Base-by-base conservation (phyloP, 139 green algal species). In the Chlamydomonas sphaeroides region DNA sequence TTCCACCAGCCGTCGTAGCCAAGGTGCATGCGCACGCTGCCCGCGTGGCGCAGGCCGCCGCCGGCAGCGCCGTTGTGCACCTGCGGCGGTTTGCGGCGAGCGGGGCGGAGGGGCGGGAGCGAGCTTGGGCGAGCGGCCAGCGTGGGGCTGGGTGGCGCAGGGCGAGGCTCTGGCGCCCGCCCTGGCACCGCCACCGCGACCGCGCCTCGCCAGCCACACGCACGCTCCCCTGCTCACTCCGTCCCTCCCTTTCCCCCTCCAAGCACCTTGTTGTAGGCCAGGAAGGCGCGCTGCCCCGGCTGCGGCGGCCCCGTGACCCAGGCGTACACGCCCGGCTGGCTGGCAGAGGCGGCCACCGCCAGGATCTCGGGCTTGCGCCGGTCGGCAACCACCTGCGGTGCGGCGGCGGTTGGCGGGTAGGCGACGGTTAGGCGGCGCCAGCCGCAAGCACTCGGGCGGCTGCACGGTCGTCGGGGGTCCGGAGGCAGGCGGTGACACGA, bases 1-100 rank as follows among this genome's bases (percentile, higher is more conserved):
- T 96, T 89, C 82, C 86, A 94, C 95, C 95, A 98, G 73, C 88
- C 90, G 77, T 98, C 94, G 63, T 93, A 93, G 20, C 94, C 93
- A 41, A 97, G n/a, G 65, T 96, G 90, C 69, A 96, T 30, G 35
- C 89, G 51, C 30, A 95, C 86, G 21, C 49, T 49, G 45, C 65
- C 75, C 23, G 67, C 68, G 59, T 84, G 68, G 15, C 63, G 32
- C 69, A 95, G 78, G 32, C 79, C 66, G 33, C 84, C 73, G 32
- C 32, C 77, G 39, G 18, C 36, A 62, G n/a, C 38, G 75, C 61
- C 41, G 62, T 73, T 53, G 45, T 53, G 10, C 10, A 53, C 45
- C 45, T 53, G 45, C 45, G 14, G n/a, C n/a, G n/a, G n/a, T n/a
- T n/a, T n/a, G n/a, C n/a, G n/a, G n/a, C n/a, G n/a, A n/a, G n/a